Conservation (phyloP, 768 basidiomycete species). For the Suillus ampliporus region DNA sequence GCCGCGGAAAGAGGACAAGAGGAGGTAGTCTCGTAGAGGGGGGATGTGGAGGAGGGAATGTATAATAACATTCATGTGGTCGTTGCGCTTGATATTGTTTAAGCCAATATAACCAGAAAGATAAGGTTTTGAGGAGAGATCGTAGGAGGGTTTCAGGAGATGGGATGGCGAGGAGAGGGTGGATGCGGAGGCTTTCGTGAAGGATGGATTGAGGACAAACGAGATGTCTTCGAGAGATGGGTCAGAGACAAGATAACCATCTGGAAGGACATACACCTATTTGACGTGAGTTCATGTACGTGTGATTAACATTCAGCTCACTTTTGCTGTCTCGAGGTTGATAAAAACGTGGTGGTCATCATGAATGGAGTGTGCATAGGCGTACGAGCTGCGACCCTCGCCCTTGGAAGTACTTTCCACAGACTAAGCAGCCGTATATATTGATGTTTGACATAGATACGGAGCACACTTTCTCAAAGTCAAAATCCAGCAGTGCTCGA, state of each 20-base stretch:
- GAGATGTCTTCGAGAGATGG: slow-evolving; percentile 96
- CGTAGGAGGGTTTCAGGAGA: slow-evolving; percentile 79
- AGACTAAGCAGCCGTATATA: slow-evolving; percentile 96
- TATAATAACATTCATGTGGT: slow-evolving; percentile 97
- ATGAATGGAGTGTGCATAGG: slow-evolving; percentile 96
- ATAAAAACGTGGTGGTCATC: slow-evolving; percentile 99
- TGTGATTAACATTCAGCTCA: slow-evolving; percentile 34
- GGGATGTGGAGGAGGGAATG: slow-evolving; percentile 91
- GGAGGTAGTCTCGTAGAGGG: slow-evolving; percentile 86
- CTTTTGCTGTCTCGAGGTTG: slow-evolving; percentile 93
- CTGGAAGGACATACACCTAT: slow-evolving; percentile 96
- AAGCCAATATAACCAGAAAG: slow-evolving; percentile 93
- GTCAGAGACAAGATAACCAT: slow-evolving; percentile 95
- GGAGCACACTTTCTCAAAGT: slow-evolving; percentile 99
- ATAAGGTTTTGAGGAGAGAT: slow-evolving; percentile 82
- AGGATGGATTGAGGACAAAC: slow-evolving; percentile 88
- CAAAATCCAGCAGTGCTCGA: slow-evolving; percentile 90
- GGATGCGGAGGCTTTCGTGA: slow-evolving; percentile 63
- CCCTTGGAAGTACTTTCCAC: slow-evolving; percentile 99
- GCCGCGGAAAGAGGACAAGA: slow-evolving; percentile 73
- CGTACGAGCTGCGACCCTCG: slow-evolving; percentile 91
- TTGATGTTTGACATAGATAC: slow-evolving; percentile 97
- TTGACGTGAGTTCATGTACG: background rate
- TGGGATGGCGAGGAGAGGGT: slow-evolving; percentile 62
- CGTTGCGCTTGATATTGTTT: slow-evolving; percentile 97